Evolutionary conservation across 2,329 filamentous ascomycete genomes (phyloP), one percentile per base, ranked within the genome.

Genomic region (Trichoderma citrinoviride): DNA sequence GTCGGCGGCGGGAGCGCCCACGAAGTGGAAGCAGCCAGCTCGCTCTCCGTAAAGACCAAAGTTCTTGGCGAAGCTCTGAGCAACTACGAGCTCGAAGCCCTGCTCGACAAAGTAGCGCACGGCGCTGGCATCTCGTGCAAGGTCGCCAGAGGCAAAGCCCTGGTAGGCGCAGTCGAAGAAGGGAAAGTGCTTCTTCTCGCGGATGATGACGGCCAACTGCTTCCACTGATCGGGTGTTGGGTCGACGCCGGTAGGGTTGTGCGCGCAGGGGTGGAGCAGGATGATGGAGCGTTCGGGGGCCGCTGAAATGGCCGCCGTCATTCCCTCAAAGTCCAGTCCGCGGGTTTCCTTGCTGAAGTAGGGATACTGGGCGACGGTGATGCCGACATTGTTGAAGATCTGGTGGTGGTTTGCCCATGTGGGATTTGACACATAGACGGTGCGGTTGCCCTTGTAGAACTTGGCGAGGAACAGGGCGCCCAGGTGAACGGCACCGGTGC

Each of bases 331-430:
- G 79, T 98, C 93, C 60, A 99, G 88, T 56, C 92, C 93, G 77
- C 92, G 93, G 70, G 93, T 97, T 75, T 90, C 77, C 76, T 92
- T 87, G 77, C 88, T 89, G 82, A 97, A 99, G 84, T 99, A 99
- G 56, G 94, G 95, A 81, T 99, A 99, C 70, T 87, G 87, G 71
- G 89, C 89, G 72, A 92, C 86, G 40, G 87, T 81, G 33, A 98
- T 83, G 71, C 86, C 84, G 74, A 97, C 93, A 76, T 98, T 98
- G 79, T 83, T 86, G 82, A 99, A 97, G 83, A 99, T 97, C 79
- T 98, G 95, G 82, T 96, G 89, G 87, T 99, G 95, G 82, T 99
- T 99, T 71, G 91, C 93, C 95, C 95, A 99, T 67, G 95, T 99
- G 61, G 95, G 95, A 78, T 90, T 91, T 73, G 93, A 97, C 77